Evolutionary conservation across 2,329 filamentous ascomycete species (phyloP).

Genomic region (Graphilbum ipis-grandicollis): DNA sequence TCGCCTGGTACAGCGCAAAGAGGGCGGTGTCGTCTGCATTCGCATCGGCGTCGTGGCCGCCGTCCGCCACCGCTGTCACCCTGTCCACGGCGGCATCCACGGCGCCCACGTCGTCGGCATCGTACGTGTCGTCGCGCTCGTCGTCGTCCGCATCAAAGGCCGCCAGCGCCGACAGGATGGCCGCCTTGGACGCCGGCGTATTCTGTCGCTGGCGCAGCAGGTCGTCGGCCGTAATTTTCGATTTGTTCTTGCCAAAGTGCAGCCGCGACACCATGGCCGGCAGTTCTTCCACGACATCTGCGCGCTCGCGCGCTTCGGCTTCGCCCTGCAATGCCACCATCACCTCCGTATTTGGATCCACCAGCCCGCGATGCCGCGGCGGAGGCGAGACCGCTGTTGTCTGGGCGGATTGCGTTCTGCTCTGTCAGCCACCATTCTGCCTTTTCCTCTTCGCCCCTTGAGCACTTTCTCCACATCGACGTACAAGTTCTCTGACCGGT

Average conservation of each 20-base stretch:
- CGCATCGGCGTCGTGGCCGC: constrained; percentile 45
- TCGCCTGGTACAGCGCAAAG: constrained; percentile 52
- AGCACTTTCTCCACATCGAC: constrained; percentile 9
- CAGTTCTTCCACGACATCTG: constrained; percentile 42
- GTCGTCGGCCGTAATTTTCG: constrained; percentile 50
- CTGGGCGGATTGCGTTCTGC: constrained; percentile 8
- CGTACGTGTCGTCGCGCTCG: constrained; percentile 93
- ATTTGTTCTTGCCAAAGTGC: constrained; percentile 59
- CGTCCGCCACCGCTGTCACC: constrained; percentile 23
- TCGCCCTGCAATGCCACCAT: too few relatives aligned
- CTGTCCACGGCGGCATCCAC: too few relatives aligned
- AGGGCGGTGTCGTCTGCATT: constrained; percentile 37
- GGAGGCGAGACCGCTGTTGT: constrained; percentile 5
- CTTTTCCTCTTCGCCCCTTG: too few relatives aligned
- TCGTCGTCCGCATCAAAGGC: constrained; percentile 89
- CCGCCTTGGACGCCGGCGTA: constrained; percentile 61
- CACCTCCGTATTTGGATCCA: not conserved
- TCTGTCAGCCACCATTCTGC: too few relatives aligned
- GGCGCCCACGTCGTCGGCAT: constrained; percentile 79
- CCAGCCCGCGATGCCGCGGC: constrained; percentile 4
- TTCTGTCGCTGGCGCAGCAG: constrained; percentile 47
- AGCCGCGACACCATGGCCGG: constrained; percentile 48
- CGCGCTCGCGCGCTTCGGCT: not conserved
- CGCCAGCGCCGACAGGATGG: constrained; percentile 74
- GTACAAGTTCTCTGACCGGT: constrained; percentile 48